Evolutionary conservation across 192 early-diverging fungal genomes (phyloP).

Genomic region (Diversispora epigaea): DNA sequence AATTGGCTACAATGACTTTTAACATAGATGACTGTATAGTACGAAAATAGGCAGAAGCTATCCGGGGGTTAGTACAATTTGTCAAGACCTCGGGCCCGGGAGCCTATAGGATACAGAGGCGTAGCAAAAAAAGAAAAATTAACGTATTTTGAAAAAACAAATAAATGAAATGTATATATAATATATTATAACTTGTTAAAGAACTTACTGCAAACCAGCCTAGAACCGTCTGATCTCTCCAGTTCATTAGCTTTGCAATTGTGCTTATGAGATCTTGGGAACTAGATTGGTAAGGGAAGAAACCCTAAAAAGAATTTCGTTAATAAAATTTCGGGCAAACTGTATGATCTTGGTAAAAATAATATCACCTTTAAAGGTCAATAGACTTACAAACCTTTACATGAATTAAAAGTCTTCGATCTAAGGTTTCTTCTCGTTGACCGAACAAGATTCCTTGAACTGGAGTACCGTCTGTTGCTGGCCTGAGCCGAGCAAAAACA

Average conservation of each 20-base stretch:
- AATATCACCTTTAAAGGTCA: background rate
- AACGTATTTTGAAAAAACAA: background rate
- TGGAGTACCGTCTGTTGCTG: conserved; percentile 17
- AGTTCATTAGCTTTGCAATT: conserved; percentile 33
- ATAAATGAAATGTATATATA: background rate
- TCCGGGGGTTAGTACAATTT: conserved; percentile 1
- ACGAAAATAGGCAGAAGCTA: conserved; percentile 35
- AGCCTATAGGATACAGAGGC: conserved; percentile 3
- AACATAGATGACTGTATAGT: conserved; percentile 28
- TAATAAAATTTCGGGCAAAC: background rate
- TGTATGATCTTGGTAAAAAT: background rate
- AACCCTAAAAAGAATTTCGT: conserved; percentile 13
- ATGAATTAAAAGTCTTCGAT: conserved; percentile 27
- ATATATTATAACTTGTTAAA: too few relatives aligned
- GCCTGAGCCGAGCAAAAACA: conserved; percentile 32
- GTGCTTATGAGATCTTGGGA: conserved; percentile 25
- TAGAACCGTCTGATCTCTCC: conserved; percentile 34
- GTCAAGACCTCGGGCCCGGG: conserved; percentile 5
- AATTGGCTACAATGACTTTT: conserved; percentile 32
- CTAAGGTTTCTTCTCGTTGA: conserved; percentile 29
- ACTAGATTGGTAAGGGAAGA: conserved; percentile 28
- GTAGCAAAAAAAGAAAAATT: background rate
- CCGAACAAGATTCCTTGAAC: conserved; percentile 33
- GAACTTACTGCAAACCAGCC: conserved; percentile 35
- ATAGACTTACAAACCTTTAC: conserved; percentile 13